Evolutionary conservation across 164 flowering plant genomes (phyloP), one percentile per base, ranked within the genome.

Genomic region (Annona cherimola): DNA sequence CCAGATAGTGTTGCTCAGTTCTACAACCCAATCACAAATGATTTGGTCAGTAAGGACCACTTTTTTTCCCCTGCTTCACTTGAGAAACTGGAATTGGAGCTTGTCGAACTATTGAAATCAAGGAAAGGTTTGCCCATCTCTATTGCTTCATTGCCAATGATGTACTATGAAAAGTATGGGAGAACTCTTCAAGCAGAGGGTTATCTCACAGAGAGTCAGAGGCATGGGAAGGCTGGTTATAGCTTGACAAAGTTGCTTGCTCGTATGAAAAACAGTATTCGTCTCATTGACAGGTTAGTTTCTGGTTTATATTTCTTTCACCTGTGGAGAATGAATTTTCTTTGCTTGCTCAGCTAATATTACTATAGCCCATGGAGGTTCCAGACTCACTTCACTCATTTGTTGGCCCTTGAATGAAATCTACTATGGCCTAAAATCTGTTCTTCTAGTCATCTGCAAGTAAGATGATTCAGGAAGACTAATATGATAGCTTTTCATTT

Each of bases 171-270:
- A 70, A 89, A 80, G 64, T 94, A 85, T 74, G 93, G 96, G 12
- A 89, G 74, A 76, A 79, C 67, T 65, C 87, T 94, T 46, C 97
- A 92, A 72, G 95, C 97, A 0, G 97, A 92, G 41, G 97, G 97
- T 59, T 95, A 92, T 72, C 84, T 90, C 2, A 92, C 98, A 12
- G 99, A 92, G 80, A 95, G 98, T 77, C 99, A 95, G 73, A 84
- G 97, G 72, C 92, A 95, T 76, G 99, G 98, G 42, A 89, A 87
- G 73, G 89, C 98, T 75, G 99, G 97, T 67, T 90, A 84, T 67
- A 89, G 94, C 73, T 78, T 92, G 78, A 91, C 99, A 0, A 92
- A 86, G 82, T 92, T 95, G 74, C 97, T 92, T 55, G 92, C 96
- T 68, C 84, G 94, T 45, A 69, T 95, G 82, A 89, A 81, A 69